These are phyloP conservation scores for Neurospora sp. DNA, from an alignment of 495 filamentous ascomycete species.

Conservation along the genomic window DNA sequence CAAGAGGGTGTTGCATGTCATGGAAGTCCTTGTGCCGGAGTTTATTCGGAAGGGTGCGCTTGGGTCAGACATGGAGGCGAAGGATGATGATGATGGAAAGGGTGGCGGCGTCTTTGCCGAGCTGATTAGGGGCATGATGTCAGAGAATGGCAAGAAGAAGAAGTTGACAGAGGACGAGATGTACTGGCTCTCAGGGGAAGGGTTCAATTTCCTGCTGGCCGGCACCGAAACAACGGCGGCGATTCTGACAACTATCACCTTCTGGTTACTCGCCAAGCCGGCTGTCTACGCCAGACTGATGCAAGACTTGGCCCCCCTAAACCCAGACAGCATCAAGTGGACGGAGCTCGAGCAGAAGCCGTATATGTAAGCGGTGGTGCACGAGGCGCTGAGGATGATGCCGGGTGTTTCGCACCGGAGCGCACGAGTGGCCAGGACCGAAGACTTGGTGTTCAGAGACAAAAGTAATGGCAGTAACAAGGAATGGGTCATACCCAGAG, in stretches of 20 bases:
- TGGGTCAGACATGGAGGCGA: neutral
- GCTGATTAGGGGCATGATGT: conserved; percentile 5
- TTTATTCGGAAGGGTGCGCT: conserved; percentile 9
- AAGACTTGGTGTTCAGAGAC: conserved; percentile 22
- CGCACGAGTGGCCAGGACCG: conserved; percentile 17
- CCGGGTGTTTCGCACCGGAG: conserved; percentile 25
- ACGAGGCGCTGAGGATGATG: conserved; percentile 33
- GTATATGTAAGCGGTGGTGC: conserved; percentile 35
- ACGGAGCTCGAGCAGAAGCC: conserved; percentile 30
- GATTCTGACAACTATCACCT: conserved; percentile 22
- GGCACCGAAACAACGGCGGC: conserved; percentile 23
- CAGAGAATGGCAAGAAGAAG: neutral
- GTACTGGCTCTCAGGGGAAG: conserved; percentile 21
- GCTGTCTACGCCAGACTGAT: conserved; percentile 17
- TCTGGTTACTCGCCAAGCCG: conserved; percentile 20
- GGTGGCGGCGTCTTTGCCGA: conserved; percentile 16
- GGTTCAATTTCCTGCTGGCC: conserved; percentile 16
- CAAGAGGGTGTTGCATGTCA: conserved; percentile 5
- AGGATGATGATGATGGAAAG: neutral
- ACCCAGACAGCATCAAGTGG: conserved; percentile 12
- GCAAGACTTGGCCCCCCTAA: conserved; percentile 18
- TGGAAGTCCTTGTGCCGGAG: conserved; percentile 12
- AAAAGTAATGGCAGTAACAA: conserved; percentile 20
- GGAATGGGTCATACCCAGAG: conserved; percentile 18
- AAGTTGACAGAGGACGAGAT: conserved; percentile 16